Conservation (phyloP, 108 stramenopile genomes). For the Parietichytrium sp. region DNA sequence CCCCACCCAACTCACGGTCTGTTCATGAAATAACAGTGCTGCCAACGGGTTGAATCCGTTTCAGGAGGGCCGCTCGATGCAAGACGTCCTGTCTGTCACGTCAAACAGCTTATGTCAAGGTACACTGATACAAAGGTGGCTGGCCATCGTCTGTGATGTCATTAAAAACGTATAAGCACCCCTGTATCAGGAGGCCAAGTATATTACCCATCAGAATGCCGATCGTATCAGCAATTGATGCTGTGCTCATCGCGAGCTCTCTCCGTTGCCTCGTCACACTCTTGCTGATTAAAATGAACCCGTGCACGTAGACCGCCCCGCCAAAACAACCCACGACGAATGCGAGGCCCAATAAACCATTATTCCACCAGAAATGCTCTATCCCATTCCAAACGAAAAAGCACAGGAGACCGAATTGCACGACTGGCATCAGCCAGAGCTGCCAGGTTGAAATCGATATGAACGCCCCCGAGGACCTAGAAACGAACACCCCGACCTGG, state of each 20-base stretch:
- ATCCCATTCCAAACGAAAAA: constrained; percentile 63
- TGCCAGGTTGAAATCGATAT: constrained; percentile 51
- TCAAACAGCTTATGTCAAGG: too few species aligned
- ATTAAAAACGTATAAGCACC: constrained; percentile 69
- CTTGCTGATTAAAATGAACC: constrained; percentile 64
- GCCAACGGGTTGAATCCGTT: too few species aligned
- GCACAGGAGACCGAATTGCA: constrained; percentile 66
- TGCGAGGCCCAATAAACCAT: constrained; percentile 51
- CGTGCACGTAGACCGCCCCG: constrained; percentile 77
- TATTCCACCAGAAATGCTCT: constrained; percentile 43
- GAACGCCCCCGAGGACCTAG: constrained; percentile 67
- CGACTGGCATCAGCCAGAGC: constrained; percentile 71
- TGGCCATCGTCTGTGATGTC: constrained; percentile 46
- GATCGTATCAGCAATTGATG: constrained; percentile 68
- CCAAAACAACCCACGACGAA: constrained; percentile 75
- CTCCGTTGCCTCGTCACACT: constrained; percentile 60
- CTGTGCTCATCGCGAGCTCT: constrained; percentile 71
- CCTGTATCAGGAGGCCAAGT: constrained; percentile 68
- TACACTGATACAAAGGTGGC: background rate
- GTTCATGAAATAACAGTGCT: too few species aligned
- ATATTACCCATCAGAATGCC: constrained; percentile 72
- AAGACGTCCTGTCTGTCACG: too few species aligned
- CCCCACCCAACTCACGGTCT: too few species aligned
- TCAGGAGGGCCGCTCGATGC: too few species aligned
- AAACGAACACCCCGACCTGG: constrained; percentile 74